phyloP scores from a whole-genome alignment of 192 early-diverging fungal genomes.

The Coemansia sp. region DNA sequence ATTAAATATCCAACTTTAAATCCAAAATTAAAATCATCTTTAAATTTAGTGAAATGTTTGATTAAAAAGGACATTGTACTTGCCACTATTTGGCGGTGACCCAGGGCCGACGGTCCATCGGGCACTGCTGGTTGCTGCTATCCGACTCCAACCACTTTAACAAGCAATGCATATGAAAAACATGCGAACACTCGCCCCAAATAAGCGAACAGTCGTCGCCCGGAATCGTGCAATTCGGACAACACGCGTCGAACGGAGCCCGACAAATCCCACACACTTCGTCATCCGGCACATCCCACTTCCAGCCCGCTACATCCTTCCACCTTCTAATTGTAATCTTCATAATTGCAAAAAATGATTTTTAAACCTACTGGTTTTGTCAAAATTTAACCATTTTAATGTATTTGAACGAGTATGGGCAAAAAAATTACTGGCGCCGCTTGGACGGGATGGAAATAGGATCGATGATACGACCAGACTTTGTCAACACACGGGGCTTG shows the following conservation, averaged over 20 bases:
- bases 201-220: constrained; percentile 86
- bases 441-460: constrained; percentile 73
- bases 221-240: constrained; percentile 79
- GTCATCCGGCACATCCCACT: constrained; percentile 77
- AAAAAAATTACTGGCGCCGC: constrained; percentile 32
- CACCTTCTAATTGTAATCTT: constrained; percentile 58
- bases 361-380: background rate
- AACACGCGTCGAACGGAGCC: constrained; percentile 80
- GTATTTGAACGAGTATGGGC: background rate
- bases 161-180: constrained; percentile 94
- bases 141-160: constrained; percentile 76
- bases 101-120: constrained; percentile 85
- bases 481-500: constrained; percentile 79
- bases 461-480: constrained; percentile 84
- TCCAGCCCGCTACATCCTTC: constrained; percentile 84
- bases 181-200: constrained; percentile 89
- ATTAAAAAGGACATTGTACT: too few relatives aligned
- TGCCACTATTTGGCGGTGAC: constrained; percentile 44
- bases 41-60: too few relatives aligned
- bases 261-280: constrained; percentile 94
- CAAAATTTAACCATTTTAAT: background rate
- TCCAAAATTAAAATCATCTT: too few relatives aligned
- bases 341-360: constrained; percentile 12
- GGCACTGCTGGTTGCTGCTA: constrained; percentile 74
- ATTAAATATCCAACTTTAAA: too few relatives aligned